Conservation (phyloP, 1,284 basidiomycete species). For the Singerocomus inundabilis region DNA sequence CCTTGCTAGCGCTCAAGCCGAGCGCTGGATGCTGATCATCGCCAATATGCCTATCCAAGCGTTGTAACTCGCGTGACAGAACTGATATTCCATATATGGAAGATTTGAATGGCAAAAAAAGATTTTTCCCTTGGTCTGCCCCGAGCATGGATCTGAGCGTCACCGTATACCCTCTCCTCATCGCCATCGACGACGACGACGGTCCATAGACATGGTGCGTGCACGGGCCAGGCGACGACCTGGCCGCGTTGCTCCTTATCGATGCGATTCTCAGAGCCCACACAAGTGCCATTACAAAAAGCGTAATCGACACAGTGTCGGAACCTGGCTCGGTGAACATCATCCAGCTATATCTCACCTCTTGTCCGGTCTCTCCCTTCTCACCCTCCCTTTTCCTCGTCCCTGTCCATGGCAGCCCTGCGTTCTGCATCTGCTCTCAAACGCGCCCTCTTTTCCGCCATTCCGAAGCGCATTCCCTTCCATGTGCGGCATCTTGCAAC, state of each 20-base stretch:
- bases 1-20: too few relatives aligned
- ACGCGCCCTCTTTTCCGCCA: constrained; percentile 20
- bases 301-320: constrained; percentile 36
- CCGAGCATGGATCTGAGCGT: constrained; percentile 22
- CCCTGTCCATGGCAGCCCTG: constrained; percentile 44
- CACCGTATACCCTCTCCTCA: background rate
- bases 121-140: constrained; percentile 23
- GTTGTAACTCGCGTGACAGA: constrained; percentile 14
- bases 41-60: background rate
- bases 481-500: constrained; percentile 50
- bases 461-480: constrained; percentile 21
- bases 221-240: background rate
- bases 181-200: constrained; percentile 1
- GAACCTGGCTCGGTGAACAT: constrained; percentile 35
- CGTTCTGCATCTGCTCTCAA: constrained; percentile 43
- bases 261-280: constrained; percentile 11
- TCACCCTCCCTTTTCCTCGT: constrained; percentile 7
- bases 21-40: background rate
- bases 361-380: constrained; percentile 23
- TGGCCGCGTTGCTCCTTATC: constrained; percentile 1
- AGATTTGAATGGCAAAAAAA: constrained; percentile 15
- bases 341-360: constrained; percentile 21
- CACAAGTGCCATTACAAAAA: constrained; percentile 16
- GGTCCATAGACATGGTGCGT: background rate
- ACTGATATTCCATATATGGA: constrained; percentile 18